phyloP scores from a whole-genome alignment of 148 eudicot genomes.

The Cornus florida region DNA sequence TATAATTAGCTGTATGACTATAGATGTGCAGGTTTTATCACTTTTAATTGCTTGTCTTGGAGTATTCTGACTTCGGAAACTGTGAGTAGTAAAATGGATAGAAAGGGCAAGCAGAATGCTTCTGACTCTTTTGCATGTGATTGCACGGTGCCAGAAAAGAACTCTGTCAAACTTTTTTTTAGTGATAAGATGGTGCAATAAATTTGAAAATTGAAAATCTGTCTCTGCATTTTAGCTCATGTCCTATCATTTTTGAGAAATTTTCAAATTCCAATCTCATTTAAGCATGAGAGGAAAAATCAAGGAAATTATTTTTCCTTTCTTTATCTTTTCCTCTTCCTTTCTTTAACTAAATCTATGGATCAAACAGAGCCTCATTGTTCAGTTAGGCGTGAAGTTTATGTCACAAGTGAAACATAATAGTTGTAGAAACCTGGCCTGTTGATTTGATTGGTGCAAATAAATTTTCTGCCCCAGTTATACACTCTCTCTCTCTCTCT shows the following conservation, averaged over 20 bases:
- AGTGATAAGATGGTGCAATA: neutral
- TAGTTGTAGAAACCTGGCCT: neutral
- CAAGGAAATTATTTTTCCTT: no score
- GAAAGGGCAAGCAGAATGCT: neutral
- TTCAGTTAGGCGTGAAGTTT: neutral
- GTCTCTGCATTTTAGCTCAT: neutral
- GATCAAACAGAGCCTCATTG: no score
- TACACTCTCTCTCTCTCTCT: neutral
- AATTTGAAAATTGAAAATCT: neutral
- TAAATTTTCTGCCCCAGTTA: neutral
- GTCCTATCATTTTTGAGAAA: no score
- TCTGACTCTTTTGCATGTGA: neutral
- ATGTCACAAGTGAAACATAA: neutral
- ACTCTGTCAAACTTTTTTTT: neutral
- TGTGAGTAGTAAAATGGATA: neutral
- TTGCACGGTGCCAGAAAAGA: neutral
- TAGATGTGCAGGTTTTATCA: neutral
- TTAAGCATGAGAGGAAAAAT: no score
- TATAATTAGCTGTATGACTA: neutral
- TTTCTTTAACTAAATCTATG: no score
- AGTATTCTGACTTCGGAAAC: neutral
- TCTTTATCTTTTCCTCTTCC: no score
- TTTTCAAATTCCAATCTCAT: no score
- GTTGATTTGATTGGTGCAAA: neutral
- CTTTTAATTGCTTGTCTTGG: neutral